Evolutionary conservation across 352 stramenopile genomes (phyloP), one percentile per base, ranked within the genome.

Genomic region (Phytophthora cryptogea): DNA sequence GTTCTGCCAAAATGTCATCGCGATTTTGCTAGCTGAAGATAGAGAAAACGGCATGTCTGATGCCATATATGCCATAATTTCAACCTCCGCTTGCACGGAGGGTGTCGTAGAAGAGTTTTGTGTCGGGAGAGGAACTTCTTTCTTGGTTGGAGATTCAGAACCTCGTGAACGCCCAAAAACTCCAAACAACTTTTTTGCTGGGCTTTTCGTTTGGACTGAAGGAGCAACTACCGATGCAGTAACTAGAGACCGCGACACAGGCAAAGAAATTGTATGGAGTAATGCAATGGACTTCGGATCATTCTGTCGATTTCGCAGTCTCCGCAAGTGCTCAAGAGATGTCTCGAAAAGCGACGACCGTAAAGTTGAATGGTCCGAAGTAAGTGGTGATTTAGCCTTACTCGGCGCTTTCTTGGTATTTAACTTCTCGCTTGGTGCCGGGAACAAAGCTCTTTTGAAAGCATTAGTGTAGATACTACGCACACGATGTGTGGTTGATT

Each of bases 1-100:
- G 4, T 63, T 60, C 43, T 73, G 41, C 69, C 72, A 78, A 54
- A 78, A 77, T n/a, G 55, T 68, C 43, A 31, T 47, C 8, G 43
- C 14, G 20, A 33, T 8, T 46, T 26, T 56, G 43, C 6, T 17
- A 14, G 39, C 4, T 27, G 37, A 53, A 8, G 41, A 20, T 45
- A 23, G 20, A 27, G 45, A 63, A 10, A 6, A 43, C 14, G 53
- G 8, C 16, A 23, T 17, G 11, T 56, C 42, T 32, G 11, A 8
- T 17, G 28, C 37, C 16, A 60, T 14, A 39, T 58, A 46, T 27
- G 40, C 9, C 4, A 64, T 61, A 16, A 37, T 33, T 5, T 63
- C 44, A 36, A 20, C 7, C 30, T 55, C 35, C n/a, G 4, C 40
- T 23, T 9, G n/a, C 13, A 40, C 62, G n/a, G 37, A 17, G 7